phyloP scores from a whole-genome alignment of 768 basidiomycete genomes.

The Pulveroboletus sp. region DNA sequence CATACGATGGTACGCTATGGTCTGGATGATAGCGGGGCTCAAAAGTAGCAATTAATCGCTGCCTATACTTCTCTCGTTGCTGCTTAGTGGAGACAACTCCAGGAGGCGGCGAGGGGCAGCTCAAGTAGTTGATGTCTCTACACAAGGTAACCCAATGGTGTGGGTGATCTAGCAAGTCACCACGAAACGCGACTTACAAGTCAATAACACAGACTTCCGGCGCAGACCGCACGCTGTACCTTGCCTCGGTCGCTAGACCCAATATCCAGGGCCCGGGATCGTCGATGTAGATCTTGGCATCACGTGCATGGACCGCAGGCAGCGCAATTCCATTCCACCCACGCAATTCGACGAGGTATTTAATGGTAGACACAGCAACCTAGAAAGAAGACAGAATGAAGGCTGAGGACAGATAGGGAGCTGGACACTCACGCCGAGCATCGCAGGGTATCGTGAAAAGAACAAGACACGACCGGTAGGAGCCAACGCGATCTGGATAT shows the following conservation, averaged over 20 bases:
- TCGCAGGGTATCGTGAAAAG: conserved; percentile 82
- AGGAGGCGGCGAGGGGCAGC: conserved; percentile 73
- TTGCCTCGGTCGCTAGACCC: conserved; percentile 80
- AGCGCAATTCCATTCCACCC: conserved; percentile 91
- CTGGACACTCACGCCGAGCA: conserved; percentile 65
- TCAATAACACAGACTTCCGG: conserved; percentile 87
- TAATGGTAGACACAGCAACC: conserved; percentile 87
- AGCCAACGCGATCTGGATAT: conserved; percentile 68
- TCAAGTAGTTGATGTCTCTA: conserved; percentile 82
- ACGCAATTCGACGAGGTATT: conserved; percentile 86
- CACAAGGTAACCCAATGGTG: neutral
- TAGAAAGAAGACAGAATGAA: conserved; percentile 23
- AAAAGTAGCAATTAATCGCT: conserved; percentile 69
- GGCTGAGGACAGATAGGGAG: neutral
- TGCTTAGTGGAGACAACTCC: conserved; percentile 72
- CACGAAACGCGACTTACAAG: conserved; percentile 47
- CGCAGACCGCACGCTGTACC: conserved; percentile 68
- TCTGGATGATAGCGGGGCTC: conserved; percentile 88
- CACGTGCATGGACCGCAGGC: conserved; percentile 78
- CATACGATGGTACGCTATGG: conserved; percentile 69
- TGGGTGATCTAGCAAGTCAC: conserved; percentile 3
- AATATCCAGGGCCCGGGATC: conserved; percentile 98
- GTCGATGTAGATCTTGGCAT: conserved; percentile 89
- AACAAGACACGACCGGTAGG: conserved; percentile 86
- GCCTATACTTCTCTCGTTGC: conserved; percentile 76